A percentile compares a stretch with the other conserved stretches of the same genome.
These are phyloP conservation scores for Lactarius quietus DNA, from an alignment of 768 basidiomycete species.

Conservation along the genomic window DNA sequence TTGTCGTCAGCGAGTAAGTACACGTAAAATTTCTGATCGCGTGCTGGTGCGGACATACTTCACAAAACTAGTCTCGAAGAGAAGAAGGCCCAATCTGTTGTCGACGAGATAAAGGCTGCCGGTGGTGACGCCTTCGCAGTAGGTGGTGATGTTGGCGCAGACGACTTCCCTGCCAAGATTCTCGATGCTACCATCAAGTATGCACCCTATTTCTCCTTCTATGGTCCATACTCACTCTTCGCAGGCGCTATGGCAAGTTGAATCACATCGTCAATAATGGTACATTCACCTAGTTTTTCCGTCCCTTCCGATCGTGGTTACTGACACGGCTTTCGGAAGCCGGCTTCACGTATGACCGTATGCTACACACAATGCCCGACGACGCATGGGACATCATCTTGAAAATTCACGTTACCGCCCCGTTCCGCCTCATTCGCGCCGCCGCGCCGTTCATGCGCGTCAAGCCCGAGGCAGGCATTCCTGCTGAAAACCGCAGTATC, in stretches of 20 bases:
- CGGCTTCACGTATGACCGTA: constrained; percentile 80
- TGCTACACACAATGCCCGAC: constrained; percentile 85
- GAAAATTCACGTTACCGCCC: constrained; percentile 82
- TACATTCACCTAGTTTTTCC: constrained; percentile 28
- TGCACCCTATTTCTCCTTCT: constrained; percentile 31
- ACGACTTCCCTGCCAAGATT: constrained; percentile 78
- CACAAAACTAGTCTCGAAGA: constrained; percentile 58
- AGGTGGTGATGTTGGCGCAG: constrained; percentile 76
- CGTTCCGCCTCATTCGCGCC: constrained; percentile 79
- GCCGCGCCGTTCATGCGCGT: constrained; percentile 83
- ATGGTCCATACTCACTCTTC: not conserved
- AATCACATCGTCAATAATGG: constrained; percentile 87
- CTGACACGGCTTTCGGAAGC: constrained; percentile 36
- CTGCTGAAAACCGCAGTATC: constrained; percentile 61
- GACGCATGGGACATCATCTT: constrained; percentile 78
- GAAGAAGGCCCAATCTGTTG: constrained; percentile 61
- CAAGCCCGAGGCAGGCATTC: constrained; percentile 54
- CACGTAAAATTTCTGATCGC: constrained; percentile 9
- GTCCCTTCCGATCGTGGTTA: not conserved
- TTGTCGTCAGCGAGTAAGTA: constrained; percentile 76
- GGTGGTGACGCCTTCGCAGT: constrained; percentile 76
- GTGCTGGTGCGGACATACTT: constrained; percentile 6
- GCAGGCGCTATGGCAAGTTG: constrained; percentile 75
- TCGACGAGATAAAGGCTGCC: constrained; percentile 63
- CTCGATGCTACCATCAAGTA: constrained; percentile 73